Evolutionary conservation across 768 basidiomycete species (phyloP).

Genomic region (Xerocomus spinulosus): DNA sequence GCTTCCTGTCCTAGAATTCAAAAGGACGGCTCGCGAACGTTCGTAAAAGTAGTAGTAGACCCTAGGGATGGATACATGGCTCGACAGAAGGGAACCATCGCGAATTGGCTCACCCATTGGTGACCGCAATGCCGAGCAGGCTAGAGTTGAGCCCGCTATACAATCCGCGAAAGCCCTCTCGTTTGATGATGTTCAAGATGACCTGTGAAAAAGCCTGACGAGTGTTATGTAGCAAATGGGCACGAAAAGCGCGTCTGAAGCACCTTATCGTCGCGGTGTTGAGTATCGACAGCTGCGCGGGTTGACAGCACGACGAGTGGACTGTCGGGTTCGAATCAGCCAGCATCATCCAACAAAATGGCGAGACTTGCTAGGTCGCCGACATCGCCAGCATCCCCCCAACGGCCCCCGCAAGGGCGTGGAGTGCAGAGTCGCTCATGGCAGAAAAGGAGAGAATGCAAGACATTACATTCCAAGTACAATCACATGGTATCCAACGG

Average conservation of each 20-base stretch:
- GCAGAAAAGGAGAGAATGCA: constrained; percentile 1
- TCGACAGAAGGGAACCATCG: background rate
- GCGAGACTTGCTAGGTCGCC: constrained; percentile 66
- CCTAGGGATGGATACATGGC: constrained; percentile 33
- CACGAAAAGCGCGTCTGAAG: background rate
- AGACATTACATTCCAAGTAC: background rate
- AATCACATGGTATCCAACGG: constrained; percentile 15
- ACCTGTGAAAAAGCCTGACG: constrained; percentile 60
- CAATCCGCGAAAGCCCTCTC: constrained; percentile 79
- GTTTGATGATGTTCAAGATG: constrained; percentile 69
- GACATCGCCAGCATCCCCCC: constrained; percentile 91
- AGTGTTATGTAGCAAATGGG: constrained; percentile 1
- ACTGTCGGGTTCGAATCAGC: constrained; percentile 37
- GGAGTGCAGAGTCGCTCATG: constrained; percentile 79
- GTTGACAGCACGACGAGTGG: constrained; percentile 92
- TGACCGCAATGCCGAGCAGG: constrained; percentile 85
- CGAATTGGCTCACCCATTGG: constrained; percentile 67
- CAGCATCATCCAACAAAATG: background rate
- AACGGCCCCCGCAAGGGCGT: constrained; percentile 83
- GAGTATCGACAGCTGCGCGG: constrained; percentile 86
- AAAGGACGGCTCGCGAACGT: constrained; percentile 53
- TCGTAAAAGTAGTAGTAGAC: constrained; percentile 95
- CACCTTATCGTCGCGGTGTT: constrained; percentile 68
- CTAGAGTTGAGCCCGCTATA: constrained; percentile 86
- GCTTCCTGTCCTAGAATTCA: constrained; percentile 49